phyloP scores from a whole-genome alignment of 108 stramenopile genomes.

The Nitzschia sp. region DNA sequence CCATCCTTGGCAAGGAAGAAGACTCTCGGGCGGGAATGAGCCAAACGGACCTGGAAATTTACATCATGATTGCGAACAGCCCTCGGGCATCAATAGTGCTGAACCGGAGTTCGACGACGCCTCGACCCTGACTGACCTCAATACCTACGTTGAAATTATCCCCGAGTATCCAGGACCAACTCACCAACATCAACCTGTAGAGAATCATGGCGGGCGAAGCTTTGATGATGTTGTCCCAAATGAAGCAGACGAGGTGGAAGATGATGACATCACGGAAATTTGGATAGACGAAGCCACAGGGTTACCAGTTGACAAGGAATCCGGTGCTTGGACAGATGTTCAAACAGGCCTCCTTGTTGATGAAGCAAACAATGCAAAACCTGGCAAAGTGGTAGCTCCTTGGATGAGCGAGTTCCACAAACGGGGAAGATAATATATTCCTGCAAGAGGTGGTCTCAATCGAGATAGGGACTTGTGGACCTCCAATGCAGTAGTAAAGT shows the following conservation, averaged over 20 bases:
- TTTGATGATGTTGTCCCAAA: not conserved
- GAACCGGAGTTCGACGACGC: conserved; percentile 1
- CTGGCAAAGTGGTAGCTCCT: no score
- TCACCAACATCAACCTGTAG: not conserved
- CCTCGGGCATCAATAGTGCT: no score
- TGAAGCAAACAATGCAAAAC: not conserved
- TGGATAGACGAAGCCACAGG: conserved; percentile 37
- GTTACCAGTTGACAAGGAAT: not conserved
- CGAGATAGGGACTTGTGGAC: no score
- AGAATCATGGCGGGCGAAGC: not conserved
- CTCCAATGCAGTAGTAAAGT: no score
- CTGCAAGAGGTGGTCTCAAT: no score
- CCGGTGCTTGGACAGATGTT: conserved; percentile 25
- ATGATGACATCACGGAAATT: conserved; percentile 23
- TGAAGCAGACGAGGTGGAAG: not conserved
- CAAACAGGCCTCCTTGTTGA: conserved; percentile 15
- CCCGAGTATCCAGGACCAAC: not conserved
- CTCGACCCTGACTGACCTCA: conserved; percentile 11
- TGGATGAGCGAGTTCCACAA: no score
- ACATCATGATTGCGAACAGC: no score
- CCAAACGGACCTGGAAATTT: not conserved
- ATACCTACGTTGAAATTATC: not conserved
- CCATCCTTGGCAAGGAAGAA: not conserved
- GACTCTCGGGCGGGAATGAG: not conserved
- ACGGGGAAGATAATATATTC: no score